Evolutionary conservation across 2,329 filamentous ascomycete genomes (phyloP).

Genomic region (Xylaria arbuscula): DNA sequence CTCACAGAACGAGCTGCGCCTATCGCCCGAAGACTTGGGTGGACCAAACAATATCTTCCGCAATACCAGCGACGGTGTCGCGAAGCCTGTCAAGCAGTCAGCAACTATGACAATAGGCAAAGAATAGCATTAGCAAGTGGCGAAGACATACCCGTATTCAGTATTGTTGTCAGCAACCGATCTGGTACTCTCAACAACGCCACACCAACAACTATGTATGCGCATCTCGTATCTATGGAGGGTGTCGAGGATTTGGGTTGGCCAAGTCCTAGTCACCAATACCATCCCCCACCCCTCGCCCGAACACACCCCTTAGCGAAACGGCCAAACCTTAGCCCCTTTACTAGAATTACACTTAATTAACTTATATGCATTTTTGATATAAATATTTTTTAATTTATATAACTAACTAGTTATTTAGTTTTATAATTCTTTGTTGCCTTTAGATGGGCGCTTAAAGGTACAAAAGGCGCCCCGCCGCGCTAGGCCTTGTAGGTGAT

Average conservation of each 20-base stretch:
- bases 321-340: too few relatives aligned
- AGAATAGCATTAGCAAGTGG: slow-evolving; percentile 54
- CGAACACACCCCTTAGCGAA: too few relatives aligned
- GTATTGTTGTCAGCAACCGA: slow-evolving; percentile 52
- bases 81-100: slow-evolving; percentile 36
- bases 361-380: too few relatives aligned
- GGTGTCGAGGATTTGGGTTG: slow-evolving; percentile 49
- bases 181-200: slow-evolving; percentile 48
- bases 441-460: too few relatives aligned
- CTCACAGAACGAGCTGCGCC: slow-evolving; percentile 52
- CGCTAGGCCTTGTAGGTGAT: too few relatives aligned
- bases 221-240: slow-evolving; percentile 55
- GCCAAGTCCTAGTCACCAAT: slow-evolving; percentile 28
- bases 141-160: slow-evolving; percentile 51
- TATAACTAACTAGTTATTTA: too few relatives aligned
- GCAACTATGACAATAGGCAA: slow-evolving; percentile 47
- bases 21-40: slow-evolving; percentile 16
- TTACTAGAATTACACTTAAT: too few relatives aligned
- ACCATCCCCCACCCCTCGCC: too few relatives aligned
- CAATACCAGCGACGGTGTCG: slow-evolving; percentile 32
- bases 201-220: slow-evolving; percentile 46
- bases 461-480: too few relatives aligned
- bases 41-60: slow-evolving; percentile 35
- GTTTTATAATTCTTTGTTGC: too few relatives aligned
- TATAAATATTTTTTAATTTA: too few relatives aligned